Percentiles rank a stretch among this genome's conserved stretches.
phyloP scores from a whole-genome alignment of 768 basidiomycete genomes.

The Trametes punicea region DNA sequence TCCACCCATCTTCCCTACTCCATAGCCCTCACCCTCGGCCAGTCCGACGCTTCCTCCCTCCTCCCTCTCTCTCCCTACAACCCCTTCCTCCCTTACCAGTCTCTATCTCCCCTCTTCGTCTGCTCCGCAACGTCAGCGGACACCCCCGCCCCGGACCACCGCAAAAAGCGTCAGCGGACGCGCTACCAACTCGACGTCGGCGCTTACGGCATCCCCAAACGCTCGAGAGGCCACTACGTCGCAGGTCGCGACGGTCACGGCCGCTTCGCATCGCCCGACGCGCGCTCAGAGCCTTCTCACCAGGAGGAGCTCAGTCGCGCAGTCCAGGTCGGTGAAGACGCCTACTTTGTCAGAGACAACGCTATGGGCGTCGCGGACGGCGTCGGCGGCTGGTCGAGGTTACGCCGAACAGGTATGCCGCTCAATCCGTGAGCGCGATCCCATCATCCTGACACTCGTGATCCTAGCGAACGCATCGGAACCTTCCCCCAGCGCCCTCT shows the following conservation, averaged over 20 bases:
- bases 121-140: conserved; percentile 22
- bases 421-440: background rate
- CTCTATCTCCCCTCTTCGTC: conserved; percentile 32
- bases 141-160: conserved; percentile 18
- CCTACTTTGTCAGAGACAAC: conserved; percentile 78
- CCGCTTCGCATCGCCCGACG: conserved; percentile 11
- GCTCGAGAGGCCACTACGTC: conserved; percentile 21
- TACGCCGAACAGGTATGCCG: conserved; percentile 37
- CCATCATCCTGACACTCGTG: conserved; percentile 9
- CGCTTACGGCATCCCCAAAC: conserved; percentile 84
- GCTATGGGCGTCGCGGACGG: conserved; percentile 95
- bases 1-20: conserved; percentile 36
- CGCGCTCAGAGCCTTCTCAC: conserved; percentile 19
- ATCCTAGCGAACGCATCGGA: conserved; percentile 23
- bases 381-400: conserved; percentile 88
- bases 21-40: conserved; percentile 44
- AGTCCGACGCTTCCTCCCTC: conserved; percentile 31
- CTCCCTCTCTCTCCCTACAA: conserved; percentile 31
- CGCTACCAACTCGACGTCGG: conserved; percentile 66
- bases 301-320: conserved; percentile 42
- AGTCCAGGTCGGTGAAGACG: conserved; percentile 88
- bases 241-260: conserved; percentile 27
- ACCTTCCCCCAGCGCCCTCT: conserved; percentile 50
- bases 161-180: conserved; percentile 31
- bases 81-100: conserved; percentile 39